These are phyloP conservation scores for Solanum medicagineum DNA, from an alignment of 257 asterid species.

Conservation along the genomic window DNA sequence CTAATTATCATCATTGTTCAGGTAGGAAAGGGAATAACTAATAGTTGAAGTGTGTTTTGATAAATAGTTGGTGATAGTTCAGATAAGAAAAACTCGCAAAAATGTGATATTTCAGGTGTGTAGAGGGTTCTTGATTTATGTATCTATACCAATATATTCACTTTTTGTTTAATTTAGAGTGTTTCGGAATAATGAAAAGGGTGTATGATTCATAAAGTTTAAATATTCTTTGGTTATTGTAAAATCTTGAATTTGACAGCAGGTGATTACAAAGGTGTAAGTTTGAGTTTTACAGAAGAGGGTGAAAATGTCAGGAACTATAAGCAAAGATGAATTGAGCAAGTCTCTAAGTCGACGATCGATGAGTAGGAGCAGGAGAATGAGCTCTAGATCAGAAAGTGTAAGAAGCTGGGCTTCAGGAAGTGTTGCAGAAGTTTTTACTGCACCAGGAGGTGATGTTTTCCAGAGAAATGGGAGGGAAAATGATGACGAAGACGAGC, in stretches of 20 bases:
- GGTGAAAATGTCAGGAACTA: background rate
- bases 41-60: background rate
- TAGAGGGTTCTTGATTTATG: too few species aligned
- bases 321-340: background rate
- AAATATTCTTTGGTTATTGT: background rate
- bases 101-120: background rate
- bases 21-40: background rate
- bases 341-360: background rate
- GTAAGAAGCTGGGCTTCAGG: background rate
- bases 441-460: slow-evolving; percentile 56
- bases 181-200: background rate
- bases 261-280: background rate
- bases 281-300: background rate
- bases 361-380: background rate
- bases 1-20: background rate
- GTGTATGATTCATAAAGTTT: background rate
- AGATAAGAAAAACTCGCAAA: background rate
- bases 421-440: slow-evolving; percentile 8
- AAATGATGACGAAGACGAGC: slow-evolving; percentile 69
- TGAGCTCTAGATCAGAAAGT: background rate
- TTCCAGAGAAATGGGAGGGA: slow-evolving; percentile 54
- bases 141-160: background rate
- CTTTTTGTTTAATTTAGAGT: background rate
- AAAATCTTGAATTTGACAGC: background rate
- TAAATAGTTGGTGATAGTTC: background rate